These are phyloP conservation scores for Themeda triandra DNA, from an alignment of 176 grass and related monocot genomes.

Conservation along the genomic window DNA sequence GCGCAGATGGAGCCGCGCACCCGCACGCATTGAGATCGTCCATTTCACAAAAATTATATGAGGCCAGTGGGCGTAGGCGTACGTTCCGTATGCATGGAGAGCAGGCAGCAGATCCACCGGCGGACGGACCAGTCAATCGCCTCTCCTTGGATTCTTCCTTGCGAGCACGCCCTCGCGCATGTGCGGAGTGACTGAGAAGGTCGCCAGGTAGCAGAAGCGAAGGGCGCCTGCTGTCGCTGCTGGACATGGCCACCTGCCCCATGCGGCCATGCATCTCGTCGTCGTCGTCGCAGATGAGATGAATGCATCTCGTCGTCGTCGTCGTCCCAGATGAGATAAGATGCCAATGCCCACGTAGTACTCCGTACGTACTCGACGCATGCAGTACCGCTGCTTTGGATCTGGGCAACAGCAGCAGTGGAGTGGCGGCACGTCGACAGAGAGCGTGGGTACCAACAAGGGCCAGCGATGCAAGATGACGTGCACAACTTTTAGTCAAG, in stretches of 20 bases:
- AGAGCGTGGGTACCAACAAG: background rate
- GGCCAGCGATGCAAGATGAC: background rate
- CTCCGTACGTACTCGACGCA: background rate
- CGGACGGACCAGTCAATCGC: background rate
- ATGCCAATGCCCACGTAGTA: background rate
- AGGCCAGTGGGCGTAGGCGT: background rate
- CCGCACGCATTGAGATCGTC: background rate
- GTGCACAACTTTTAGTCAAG: background rate
- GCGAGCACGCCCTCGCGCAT: background rate
- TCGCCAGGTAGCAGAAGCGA: too few species aligned
- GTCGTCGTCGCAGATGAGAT: background rate
- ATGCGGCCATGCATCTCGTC: background rate
- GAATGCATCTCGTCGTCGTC: background rate
- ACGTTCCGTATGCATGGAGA: background rate
- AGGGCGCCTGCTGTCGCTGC: background rate
- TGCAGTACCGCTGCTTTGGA: background rate
- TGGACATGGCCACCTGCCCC: background rate
- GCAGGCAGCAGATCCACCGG: background rate
- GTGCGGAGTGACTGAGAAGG: background rate
- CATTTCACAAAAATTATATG: background rate
- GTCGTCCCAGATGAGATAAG: background rate
- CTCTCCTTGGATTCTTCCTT: slow-evolving; percentile 44
- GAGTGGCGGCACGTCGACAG: too few species aligned
- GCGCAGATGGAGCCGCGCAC: background rate
- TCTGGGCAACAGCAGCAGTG: too few species aligned